Conservation (phyloP, 1,284 basidiomycete species). For the Trichosporon ovoides region DNA sequence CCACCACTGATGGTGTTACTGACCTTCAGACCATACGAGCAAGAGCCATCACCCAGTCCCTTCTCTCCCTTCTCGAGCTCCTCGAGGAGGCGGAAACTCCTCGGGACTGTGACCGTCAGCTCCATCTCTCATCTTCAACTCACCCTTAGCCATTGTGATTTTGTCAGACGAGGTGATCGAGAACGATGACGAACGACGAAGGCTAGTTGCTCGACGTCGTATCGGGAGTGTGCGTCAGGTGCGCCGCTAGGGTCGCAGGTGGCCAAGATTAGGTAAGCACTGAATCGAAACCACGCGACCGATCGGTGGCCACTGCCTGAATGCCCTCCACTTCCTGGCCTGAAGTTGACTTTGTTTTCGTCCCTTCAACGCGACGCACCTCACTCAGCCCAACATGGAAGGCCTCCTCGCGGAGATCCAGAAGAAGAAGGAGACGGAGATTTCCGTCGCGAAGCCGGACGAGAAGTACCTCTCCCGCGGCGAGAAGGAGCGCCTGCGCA, state of each 20-base stretch:
- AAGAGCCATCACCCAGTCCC: slow-evolving; percentile 95
- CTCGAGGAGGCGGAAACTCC: slow-evolving; percentile 92
- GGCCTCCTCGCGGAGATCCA: slow-evolving; percentile 64
- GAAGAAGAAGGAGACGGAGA: slow-evolving; percentile 72
- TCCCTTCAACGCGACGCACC: background rate
- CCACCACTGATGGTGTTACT: slow-evolving; percentile 5
- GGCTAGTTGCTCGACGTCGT: too few relatives aligned
- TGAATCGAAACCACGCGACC: background rate
- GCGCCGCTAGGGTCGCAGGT: background rate
- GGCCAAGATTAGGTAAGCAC: background rate
- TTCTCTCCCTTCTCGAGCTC: slow-evolving; percentile 99
- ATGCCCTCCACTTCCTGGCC: background rate
- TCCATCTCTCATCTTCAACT: too few relatives aligned
- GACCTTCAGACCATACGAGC: slow-evolving; percentile 83
- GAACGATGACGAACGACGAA: background rate
- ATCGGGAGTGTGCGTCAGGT: background rate
- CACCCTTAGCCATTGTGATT: slow-evolving; percentile 2
- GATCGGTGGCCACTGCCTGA: slow-evolving; percentile 1
- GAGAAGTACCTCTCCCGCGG: slow-evolving; percentile 82
- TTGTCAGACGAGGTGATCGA: background rate
- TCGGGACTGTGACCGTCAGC: slow-evolving; percentile 63
- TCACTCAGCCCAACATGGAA: slow-evolving; percentile 34
- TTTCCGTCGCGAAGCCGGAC: slow-evolving; percentile 44
- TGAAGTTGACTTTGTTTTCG: background rate
- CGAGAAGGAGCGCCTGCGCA: slow-evolving; percentile 56